phyloP scores from a whole-genome alignment of 192 early-diverging fungal species.

The Dissophora ornata region DNA sequence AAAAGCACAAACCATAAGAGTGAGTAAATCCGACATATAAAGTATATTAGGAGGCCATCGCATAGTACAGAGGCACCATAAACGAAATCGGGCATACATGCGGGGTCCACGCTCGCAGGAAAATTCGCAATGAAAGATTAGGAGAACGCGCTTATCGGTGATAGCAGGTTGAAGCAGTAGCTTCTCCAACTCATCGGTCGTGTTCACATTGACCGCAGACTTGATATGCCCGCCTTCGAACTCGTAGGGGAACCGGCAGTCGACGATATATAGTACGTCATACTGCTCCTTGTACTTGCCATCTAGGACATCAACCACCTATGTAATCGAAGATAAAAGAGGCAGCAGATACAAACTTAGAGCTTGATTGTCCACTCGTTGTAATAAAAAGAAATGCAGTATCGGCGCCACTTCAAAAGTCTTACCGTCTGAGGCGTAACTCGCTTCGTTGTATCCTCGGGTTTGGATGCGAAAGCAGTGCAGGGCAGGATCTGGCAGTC shows the following conservation, averaged over 20 bases:
- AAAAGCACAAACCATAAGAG: not conserved
- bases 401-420: too few relatives aligned
- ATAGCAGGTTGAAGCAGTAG: constrained; percentile 64
- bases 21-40: not conserved
- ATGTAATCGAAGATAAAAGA: not conserved
- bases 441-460: constrained; percentile 72
- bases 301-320: constrained; percentile 73
- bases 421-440: constrained; percentile 66
- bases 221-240: constrained; percentile 87
- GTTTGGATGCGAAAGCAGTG: constrained; percentile 37
- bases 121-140: constrained; percentile 92
- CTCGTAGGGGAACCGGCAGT: constrained; percentile 91
- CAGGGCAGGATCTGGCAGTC: constrained; percentile 69
- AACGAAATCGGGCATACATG: constrained; percentile 63
- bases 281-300: constrained; percentile 69
- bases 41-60: not conserved
- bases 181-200: constrained; percentile 66
- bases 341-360: not conserved
- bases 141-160: constrained; percentile 60
- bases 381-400: too few relatives aligned
- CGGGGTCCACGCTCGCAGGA: constrained; percentile 81
- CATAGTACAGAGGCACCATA: too few relatives aligned
- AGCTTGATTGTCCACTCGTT: too few relatives aligned
- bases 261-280: constrained; percentile 77
- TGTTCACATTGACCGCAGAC: constrained; percentile 77